phyloP scores from a whole-genome alignment of 306 rosid species.

The barrel medic (Medicago truncatula) region DNA sequence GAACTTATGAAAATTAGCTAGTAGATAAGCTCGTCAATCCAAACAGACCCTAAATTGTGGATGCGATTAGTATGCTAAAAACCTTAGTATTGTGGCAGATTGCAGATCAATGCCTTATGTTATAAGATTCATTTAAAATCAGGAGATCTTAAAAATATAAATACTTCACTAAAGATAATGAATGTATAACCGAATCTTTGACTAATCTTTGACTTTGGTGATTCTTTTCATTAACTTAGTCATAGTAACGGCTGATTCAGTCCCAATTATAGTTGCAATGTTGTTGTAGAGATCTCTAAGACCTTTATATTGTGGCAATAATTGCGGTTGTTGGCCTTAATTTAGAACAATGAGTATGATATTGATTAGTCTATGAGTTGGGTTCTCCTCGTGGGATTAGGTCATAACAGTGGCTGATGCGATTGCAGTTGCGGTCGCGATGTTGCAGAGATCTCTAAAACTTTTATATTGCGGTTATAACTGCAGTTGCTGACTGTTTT shows the following conservation, averaged over 20 bases:
- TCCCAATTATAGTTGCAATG: not conserved
- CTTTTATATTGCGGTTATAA: not conserved
- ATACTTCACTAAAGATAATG: no score
- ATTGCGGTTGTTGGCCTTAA: not conserved
- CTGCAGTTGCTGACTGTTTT: not conserved
- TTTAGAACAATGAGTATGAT: not conserved
- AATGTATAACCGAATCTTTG: no score
- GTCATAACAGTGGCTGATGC: not conserved
- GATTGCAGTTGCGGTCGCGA: not conserved
- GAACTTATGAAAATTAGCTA: no score
- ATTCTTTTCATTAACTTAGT: not conserved
- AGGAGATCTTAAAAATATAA: no score
- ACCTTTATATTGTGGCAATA: not conserved
- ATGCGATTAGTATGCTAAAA: not conserved
- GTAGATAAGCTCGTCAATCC: no score
- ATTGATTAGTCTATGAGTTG: not conserved
- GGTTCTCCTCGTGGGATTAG: not conserved
- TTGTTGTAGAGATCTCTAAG: not conserved
- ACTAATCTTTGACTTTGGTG: no score
- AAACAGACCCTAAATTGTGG: not conserved
- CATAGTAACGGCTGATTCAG: not conserved
- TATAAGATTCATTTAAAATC: not conserved
- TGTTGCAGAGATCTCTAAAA: constrained; percentile 1
- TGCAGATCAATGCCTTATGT: not conserved
- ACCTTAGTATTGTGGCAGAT: not conserved